Conservation (phyloP, 768 basidiomycete genomes). For the Suillus discolor region DNA sequence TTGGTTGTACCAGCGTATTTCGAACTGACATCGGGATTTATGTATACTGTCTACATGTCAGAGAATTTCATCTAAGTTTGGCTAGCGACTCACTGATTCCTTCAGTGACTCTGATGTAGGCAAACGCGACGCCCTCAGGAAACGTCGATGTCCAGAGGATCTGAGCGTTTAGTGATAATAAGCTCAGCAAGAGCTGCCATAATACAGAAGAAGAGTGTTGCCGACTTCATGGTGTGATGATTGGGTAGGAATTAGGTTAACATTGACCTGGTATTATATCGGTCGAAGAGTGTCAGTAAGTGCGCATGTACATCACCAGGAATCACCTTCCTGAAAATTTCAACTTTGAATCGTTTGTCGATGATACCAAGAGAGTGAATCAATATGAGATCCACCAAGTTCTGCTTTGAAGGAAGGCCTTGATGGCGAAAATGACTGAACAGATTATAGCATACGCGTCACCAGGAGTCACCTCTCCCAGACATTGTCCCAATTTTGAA, state of each 20-base stretch:
- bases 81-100: slow-evolving; percentile 41
- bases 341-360: neutral
- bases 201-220: neutral
- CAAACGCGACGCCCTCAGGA: slow-evolving; percentile 52
- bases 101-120: slow-evolving; percentile 65
- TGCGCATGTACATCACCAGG: neutral
- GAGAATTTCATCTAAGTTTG: neutral
- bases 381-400: neutral
- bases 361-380: neutral
- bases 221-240: slow-evolving; percentile 4
- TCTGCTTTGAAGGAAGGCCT: neutral
- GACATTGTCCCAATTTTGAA: neutral
- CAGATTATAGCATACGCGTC: neutral
- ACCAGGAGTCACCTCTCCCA: neutral
- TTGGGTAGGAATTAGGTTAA: neutral
- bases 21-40: slow-evolving; percentile 41
- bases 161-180: slow-evolving; percentile 33
- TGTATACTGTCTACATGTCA: slow-evolving; percentile 22
- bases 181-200: slow-evolving; percentile 4
- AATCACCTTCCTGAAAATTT: neutral
- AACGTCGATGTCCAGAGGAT: slow-evolving; percentile 53
- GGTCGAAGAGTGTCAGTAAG: neutral
- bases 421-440: too few species aligned
- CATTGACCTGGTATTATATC: too few species aligned
- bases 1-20: slow-evolving; percentile 38